Percentiles rank a stretch among this genome's conserved stretches.
phyloP scores from a whole-genome alignment of 805 yeast genomes.

The Ogataea corticis region DNA sequence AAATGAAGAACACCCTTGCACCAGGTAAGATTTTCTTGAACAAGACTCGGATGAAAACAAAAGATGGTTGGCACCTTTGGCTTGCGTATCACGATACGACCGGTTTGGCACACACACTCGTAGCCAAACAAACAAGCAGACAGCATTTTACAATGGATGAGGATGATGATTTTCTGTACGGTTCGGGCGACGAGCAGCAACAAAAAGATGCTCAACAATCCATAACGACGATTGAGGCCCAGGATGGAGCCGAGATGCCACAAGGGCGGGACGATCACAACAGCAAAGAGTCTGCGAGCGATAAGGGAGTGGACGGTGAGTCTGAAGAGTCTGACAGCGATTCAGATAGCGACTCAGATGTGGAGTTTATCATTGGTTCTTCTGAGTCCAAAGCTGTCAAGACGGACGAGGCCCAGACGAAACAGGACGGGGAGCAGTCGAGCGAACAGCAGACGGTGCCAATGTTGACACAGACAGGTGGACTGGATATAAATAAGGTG shows the following conservation, averaged over 20 bases:
- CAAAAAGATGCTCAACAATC: conserved; percentile 22
- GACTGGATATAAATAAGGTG: conserved; percentile 68
- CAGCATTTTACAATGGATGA: conserved; percentile 44
- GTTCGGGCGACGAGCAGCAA: conserved; percentile 45
- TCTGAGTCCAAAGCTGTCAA: conserved; percentile 29
- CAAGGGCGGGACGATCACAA: conserved; percentile 22
- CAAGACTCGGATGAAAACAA: not conserved
- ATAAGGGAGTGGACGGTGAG: conserved; percentile 23
- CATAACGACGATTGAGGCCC: conserved; percentile 21
- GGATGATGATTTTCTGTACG: conserved; percentile 69
- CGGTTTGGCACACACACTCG: no score
- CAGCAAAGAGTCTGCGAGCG: conserved; percentile 18
- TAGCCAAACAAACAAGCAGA: no score
- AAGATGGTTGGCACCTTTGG: not conserved
- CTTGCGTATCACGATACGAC: no score
- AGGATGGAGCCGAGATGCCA: conserved; percentile 21
- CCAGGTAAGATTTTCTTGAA: not conserved
- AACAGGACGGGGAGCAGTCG: conserved; percentile 21
- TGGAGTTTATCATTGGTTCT: conserved; percentile 77
- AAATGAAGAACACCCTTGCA: conserved; percentile 5
- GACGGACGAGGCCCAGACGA: conserved; percentile 15
- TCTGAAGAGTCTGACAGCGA: conserved; percentile 38
- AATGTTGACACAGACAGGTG: conserved; percentile 38
- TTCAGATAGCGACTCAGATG: conserved; percentile 52
- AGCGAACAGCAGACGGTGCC: conserved; percentile 31